phyloP scores from a whole-genome alignment of 768 basidiomycete genomes.

The Gymnopilus dilepis region DNA sequence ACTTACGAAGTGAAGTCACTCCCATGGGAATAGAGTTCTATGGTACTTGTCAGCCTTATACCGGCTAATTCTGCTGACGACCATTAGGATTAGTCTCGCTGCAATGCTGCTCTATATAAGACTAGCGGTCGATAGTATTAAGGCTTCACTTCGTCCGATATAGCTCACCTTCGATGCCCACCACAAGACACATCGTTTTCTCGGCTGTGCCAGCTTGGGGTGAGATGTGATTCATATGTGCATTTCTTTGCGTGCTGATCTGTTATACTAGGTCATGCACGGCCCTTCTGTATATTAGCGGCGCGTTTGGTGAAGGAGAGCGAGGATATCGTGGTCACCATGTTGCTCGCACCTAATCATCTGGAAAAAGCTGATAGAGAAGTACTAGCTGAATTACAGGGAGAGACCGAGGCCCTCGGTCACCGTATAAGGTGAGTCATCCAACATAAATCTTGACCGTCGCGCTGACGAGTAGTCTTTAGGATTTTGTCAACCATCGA shows the following conservation, averaged over 20 bases:
- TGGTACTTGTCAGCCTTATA: neutral
- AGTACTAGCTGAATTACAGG: conserved; percentile 6
- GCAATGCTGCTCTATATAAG: neutral
- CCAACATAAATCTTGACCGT: neutral
- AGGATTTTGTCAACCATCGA: conserved; percentile 17
- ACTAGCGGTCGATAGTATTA: neutral
- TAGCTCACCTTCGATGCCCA: neutral
- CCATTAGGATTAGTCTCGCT: neutral
- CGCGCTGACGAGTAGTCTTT: too few species aligned
- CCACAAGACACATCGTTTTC: conserved; percentile 1
- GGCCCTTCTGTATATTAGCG: conserved; percentile 16
- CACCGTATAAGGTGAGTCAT: conserved; percentile 13
- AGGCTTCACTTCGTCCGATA: neutral
- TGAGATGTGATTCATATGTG: neutral
- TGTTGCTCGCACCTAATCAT: conserved; percentile 3
- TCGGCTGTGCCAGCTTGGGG: conserved; percentile 4
- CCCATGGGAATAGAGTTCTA: neutral
- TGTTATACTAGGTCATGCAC: neutral
- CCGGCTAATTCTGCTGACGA: neutral
- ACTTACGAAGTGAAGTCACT: neutral
- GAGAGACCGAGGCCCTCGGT: neutral
- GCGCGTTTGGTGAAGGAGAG: conserved; percentile 13
- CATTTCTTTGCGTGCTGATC: neutral
- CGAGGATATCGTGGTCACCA: conserved; percentile 13
- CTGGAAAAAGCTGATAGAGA: conserved; percentile 9